Conservation (phyloP, 306 rosid genomes). For the Ziziphus jujuba region DNA sequence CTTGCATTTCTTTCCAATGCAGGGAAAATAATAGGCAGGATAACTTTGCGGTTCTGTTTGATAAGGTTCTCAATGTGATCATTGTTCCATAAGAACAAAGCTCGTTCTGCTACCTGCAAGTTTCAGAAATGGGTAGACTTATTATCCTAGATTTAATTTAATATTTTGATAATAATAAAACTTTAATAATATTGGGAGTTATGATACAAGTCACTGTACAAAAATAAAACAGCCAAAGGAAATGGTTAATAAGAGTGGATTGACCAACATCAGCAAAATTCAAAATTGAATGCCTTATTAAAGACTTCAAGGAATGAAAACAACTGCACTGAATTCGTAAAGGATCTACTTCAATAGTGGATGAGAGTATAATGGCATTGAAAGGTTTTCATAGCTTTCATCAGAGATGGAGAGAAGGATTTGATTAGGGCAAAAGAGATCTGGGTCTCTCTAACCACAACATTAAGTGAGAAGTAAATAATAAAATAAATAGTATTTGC, state of each 20-base stretch:
- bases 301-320: too few relatives aligned
- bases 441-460: too few relatives aligned
- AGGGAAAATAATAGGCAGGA: constrained; percentile 87
- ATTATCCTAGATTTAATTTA: background rate
- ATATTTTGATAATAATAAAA: background rate
- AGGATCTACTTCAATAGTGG: background rate
- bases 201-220: too few relatives aligned
- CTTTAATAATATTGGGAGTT: background rate
- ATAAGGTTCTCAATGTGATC: constrained; percentile 77
- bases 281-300: too few relatives aligned
- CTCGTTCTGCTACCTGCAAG: constrained; percentile 94
- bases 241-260: too few relatives aligned
- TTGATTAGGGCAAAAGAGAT: background rate
- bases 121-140: constrained; percentile 10
- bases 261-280: too few relatives aligned
- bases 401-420: background rate
- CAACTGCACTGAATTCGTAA: too few relatives aligned
- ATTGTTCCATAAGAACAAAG: constrained; percentile 94
- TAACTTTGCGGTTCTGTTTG: constrained; percentile 68
- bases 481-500: too few relatives aligned
- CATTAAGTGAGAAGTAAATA: too few relatives aligned
- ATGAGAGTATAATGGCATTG: background rate
- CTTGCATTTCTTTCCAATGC: constrained; percentile 71
- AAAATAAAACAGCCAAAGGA: too few relatives aligned
- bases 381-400: background rate